phyloP scores from a whole-genome alignment of 352 stramenopile genomes.

The Pythium aquatile region DNA sequence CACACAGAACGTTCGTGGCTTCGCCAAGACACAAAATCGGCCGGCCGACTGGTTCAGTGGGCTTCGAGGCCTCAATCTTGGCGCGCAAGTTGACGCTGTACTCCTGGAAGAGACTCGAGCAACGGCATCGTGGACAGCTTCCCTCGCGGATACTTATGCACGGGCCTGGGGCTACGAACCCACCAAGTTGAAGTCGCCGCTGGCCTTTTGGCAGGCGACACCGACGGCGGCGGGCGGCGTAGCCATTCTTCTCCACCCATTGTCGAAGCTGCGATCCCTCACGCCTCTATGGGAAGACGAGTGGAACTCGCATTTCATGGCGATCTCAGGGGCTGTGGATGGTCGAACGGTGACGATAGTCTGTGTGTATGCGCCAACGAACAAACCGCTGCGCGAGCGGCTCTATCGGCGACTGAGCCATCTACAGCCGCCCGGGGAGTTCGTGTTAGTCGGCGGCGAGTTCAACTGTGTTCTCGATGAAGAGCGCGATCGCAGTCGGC shows the following conservation, averaged over 20 bases:
- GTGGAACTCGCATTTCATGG: too few relatives aligned
- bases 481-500: not conserved
- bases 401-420: not conserved
- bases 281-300: not conserved
- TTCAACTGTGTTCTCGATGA: not conserved
- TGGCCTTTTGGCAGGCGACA: constrained; percentile 14
- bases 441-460: not conserved
- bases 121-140: not conserved
- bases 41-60: constrained; percentile 8
- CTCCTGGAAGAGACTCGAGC: constrained; percentile 15
- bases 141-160: not conserved
- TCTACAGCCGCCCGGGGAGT: not conserved
- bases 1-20: constrained; percentile 11
- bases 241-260: constrained; percentile 9
- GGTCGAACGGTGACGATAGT: not conserved
- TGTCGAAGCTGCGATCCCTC: not conserved
- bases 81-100: not conserved
- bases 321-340: not conserved
- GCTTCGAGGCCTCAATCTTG: not conserved
- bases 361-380: not conserved
- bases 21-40: not conserved
- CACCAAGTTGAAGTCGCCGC: not conserved
- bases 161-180: constrained; percentile 1
- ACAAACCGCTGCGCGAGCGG: not conserved
- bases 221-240: constrained; percentile 10